phyloP scores from a whole-genome alignment of 2,329 filamentous ascomycete genomes.

The Endocalyx cinctus region DNA sequence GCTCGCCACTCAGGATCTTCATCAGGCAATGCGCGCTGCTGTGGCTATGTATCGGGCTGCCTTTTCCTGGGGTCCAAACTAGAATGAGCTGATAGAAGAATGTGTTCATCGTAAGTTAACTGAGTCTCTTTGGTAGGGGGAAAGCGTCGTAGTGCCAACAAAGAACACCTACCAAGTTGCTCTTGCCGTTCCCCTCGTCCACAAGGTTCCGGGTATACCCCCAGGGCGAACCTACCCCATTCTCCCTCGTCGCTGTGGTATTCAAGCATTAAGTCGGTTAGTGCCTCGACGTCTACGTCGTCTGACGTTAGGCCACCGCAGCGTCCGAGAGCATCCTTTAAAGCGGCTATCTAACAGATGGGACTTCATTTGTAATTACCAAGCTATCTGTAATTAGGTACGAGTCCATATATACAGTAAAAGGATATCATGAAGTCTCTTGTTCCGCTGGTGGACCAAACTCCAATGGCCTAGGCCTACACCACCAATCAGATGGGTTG shows the following conservation, averaged over 20 bases:
- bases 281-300: constrained; percentile 70
- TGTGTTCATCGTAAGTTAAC: constrained; percentile 15
- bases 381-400: too few species aligned
- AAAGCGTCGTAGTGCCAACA: too few species aligned
- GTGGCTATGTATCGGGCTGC: constrained; percentile 83
- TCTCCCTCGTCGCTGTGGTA: constrained; percentile 66
- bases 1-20: constrained; percentile 74
- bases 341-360: too few species aligned
- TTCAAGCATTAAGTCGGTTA: constrained; percentile 67
- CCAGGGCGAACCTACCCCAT: constrained; percentile 72
- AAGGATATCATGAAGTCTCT: too few species aligned
- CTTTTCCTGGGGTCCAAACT: constrained; percentile 83
- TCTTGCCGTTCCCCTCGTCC: constrained; percentile 75
- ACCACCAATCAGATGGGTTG: constrained; percentile 22
- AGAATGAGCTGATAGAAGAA: constrained; percentile 63
- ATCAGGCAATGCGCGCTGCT: constrained; percentile 88
- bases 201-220: constrained; percentile 90
- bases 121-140: background rate
- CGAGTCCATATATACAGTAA: too few species aligned
- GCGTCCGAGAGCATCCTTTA: constrained; percentile 71
- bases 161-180: constrained; percentile 40
- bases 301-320: constrained; percentile 77
- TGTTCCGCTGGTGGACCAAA: too few species aligned
- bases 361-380: too few species aligned
- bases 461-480: constrained; percentile 14